Conservation (phyloP, 495 filamentous ascomycete species). For the Delitschia confertaspora region DNA sequence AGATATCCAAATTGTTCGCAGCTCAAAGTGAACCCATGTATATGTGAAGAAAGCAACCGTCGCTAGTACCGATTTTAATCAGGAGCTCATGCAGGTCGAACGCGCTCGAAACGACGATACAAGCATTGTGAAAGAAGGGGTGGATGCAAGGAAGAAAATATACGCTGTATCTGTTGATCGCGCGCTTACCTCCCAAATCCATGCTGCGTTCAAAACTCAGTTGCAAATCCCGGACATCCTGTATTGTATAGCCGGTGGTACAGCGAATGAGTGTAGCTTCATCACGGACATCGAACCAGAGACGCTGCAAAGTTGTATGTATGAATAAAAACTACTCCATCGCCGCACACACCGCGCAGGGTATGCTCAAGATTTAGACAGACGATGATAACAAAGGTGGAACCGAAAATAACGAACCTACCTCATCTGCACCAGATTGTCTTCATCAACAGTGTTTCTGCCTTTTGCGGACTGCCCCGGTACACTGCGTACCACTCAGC, state of each 20-base stretch:
- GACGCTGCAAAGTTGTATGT: conserved; percentile 7
- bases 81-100: conserved; percentile 1
- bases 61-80: neutral
- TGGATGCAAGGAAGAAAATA: conserved; percentile 18
- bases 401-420: neutral
- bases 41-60: neutral
- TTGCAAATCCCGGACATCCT: conserved; percentile 10
- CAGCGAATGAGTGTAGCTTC: conserved; percentile 11
- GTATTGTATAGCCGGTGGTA: conserved; percentile 22
- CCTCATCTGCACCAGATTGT: conserved; percentile 13
- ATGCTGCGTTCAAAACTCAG: conserved; percentile 26
- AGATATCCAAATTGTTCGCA: conserved; percentile 27
- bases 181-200: conserved; percentile 15
- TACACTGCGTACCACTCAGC: conserved; percentile 35
- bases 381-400: conserved; percentile 13
- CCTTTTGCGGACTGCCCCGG: conserved; percentile 21
- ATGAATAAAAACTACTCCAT: conserved; percentile 18
- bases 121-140: conserved; percentile 15
- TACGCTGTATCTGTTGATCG: conserved; percentile 24
- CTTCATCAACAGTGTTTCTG: conserved; percentile 20
- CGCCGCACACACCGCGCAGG: conserved; percentile 13
- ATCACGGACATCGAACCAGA: neutral
- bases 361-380: conserved; percentile 16
- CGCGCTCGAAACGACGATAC: conserved; percentile 26
- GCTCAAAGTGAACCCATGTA: conserved; percentile 16